Evolutionary conservation across 768 basidiomycete genomes (phyloP), one percentile per base, ranked within the genome.

Genomic region (Xerocomellus intermedius): DNA sequence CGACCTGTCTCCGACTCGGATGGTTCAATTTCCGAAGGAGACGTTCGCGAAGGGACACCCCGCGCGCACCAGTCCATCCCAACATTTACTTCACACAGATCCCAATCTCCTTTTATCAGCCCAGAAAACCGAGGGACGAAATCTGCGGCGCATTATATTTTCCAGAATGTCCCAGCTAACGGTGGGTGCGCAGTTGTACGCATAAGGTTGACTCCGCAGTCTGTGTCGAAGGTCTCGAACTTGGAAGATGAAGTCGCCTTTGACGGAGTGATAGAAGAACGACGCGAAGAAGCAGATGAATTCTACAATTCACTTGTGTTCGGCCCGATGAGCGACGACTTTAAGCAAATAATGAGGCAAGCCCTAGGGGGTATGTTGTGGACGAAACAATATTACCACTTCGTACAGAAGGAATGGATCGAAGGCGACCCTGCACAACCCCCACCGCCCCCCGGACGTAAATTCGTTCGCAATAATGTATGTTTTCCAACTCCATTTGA

Each of bases 311-410:
- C 82, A 5, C 79, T 98, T 50, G 85, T 86, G 38, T 80, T 86
- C 60, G 93, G 93, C 4, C 85, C 90, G 14, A 86, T 96, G 66
- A 91, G 83, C 64, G 93, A 97, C 55, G 97, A 99, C 73, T 75
- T 98, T 63, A 87, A 85, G 69, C 95, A 96, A 71, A 89, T 99
- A 61, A 97, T 92, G 92, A 79, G 97, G 58, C 97, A 98, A 74
- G 97, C 95, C 21, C 74, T 99, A 46, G 85, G 85, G 21, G 97
- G 97, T 12, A 98, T 99, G 97, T 75, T 99, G 49, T 98, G 97
- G 96, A 94, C 91, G 43, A 99, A 98, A 75, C 97, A 98, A 67
- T 92, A 85, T 72, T 99, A 98, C 75, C 81, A 90, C 69, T 98
- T 98, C 73, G 85, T 98, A 56, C 95, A 98, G 72, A 89, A 90